Percentiles rank a stretch among this genome's conserved stretches.
phyloP scores from a whole-genome alignment of 805 yeast genomes.

The Suhomyces kilbournensis region DNA sequence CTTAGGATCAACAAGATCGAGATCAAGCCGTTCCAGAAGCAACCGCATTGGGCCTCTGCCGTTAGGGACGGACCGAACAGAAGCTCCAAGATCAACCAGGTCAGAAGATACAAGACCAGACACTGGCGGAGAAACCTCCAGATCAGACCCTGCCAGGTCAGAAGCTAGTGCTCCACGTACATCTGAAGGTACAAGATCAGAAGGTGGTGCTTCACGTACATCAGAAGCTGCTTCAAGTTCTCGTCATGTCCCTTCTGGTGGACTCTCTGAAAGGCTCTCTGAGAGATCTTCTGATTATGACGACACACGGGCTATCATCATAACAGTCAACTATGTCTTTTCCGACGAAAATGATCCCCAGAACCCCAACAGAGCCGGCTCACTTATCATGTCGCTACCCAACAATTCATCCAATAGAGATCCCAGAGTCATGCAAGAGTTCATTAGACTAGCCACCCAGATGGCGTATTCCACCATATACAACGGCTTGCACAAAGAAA shows the following conservation, averaged over 20 bases:
- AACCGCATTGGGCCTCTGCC: neutral
- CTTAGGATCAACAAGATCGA: slow-evolving; percentile 9
- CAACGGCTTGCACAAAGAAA: slow-evolving; percentile 44
- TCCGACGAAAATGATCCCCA: slow-evolving; percentile 39
- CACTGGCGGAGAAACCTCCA: too few species aligned
- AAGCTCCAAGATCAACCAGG: too few species aligned
- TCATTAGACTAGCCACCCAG: slow-evolving; percentile 65
- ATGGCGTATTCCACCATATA: slow-evolving; percentile 65
- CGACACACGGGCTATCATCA: slow-evolving; percentile 35
- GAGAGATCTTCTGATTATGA: slow-evolving; percentile 5
- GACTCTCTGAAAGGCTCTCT: neutral
- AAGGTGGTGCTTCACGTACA: neutral
- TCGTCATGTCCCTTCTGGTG: neutral
- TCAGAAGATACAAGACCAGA: too few species aligned
- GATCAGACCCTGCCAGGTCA: neutral
- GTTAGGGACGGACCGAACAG: neutral
- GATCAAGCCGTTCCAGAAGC: neutral
- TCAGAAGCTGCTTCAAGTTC: slow-evolving; percentile 1
- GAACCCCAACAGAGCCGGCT: slow-evolving; percentile 48
- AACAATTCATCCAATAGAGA: slow-evolving; percentile 58
- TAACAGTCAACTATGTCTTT: slow-evolving; percentile 44
- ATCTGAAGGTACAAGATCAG: neutral
- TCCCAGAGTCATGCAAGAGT: slow-evolving; percentile 56
- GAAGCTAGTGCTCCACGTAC: neutral
- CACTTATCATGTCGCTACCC: slow-evolving; percentile 64